phyloP scores from a whole-genome alignment of 164 flowering plant species.

The Vitis vinifera region DNA sequence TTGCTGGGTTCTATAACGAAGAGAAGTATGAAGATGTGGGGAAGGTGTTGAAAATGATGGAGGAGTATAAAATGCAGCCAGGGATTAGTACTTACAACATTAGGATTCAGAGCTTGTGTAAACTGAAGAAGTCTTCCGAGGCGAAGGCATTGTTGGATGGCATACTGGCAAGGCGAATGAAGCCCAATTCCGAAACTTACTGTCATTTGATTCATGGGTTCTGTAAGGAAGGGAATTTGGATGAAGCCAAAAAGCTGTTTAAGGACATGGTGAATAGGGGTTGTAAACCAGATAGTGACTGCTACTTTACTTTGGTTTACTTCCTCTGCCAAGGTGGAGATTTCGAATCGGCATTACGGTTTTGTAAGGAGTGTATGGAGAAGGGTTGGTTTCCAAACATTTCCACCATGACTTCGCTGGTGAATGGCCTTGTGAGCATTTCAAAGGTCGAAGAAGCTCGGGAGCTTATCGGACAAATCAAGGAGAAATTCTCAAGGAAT shows the following conservation, averaged over 20 bases:
- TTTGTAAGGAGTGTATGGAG: conserved; percentile 53
- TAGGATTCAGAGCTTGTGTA: conserved; percentile 75
- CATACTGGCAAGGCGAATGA: conserved; percentile 50
- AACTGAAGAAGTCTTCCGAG: conserved; percentile 51
- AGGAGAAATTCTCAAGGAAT: conserved; percentile 54
- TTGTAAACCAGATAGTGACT: conserved; percentile 41
- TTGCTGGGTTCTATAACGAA: conserved; percentile 74
- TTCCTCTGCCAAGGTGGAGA: conserved; percentile 62
- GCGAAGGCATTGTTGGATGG: conserved; percentile 69
- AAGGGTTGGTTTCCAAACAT: conserved; percentile 76
- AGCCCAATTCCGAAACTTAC: conserved; percentile 62
- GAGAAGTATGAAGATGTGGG: conserved; percentile 67
- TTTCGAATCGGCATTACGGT: conserved; percentile 51
- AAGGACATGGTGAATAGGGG: conserved; percentile 50
- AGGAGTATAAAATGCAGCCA: conserved; percentile 23
- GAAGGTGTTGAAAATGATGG: conserved; percentile 69
- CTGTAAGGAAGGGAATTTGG: conserved; percentile 63
- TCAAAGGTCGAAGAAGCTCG: conserved; percentile 63
- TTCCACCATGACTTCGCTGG: conserved; percentile 64
- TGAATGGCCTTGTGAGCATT: conserved; percentile 64
- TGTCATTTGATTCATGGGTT: conserved; percentile 71
- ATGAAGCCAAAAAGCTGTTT: conserved; percentile 63
- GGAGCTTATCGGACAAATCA: conserved; percentile 46
- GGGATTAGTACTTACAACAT: conserved; percentile 56
- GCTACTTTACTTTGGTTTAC: conserved; percentile 61